Evolutionary conservation across 2,329 filamentous ascomycete genomes (phyloP), one percentile per base, ranked within the genome.

Genomic region (Ophiostoma ips): DNA sequence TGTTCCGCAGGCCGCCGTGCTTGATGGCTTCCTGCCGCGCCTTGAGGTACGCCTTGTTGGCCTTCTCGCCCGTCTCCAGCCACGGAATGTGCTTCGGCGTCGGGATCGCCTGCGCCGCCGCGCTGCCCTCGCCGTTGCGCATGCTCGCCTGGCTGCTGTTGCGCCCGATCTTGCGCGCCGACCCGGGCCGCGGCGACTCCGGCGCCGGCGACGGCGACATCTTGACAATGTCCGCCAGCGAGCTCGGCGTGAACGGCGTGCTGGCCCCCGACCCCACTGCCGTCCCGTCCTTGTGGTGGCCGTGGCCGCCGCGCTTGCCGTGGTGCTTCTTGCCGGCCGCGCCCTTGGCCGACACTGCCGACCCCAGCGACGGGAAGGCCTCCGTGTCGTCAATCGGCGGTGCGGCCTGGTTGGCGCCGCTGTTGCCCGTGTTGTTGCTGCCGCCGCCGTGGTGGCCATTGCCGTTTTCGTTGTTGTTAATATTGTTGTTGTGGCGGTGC

Each of bases 11-110:
- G 58, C 89, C 92, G 57, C 92, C 92, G 63, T 98, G 92, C 68
- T 94, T 94, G 64, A 98, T 95, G 52, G 92, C 92, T 67, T 96
- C 90, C 61, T 89, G 85, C 49, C 92, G 83, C 58, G 89, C 87
- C 68, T 95, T 95, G 58, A 98, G 77, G 64, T 98, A 98, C 21
- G 87, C 83, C 66, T 89, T 88, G 64, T 98, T 96, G 56, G 87
- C 87, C 55, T 79, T 80, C 49, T 90, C 82, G 19, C 92, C 92
- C 2, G 92, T 96, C 66, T 95, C 90, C 4, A 96, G 70, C 92
- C 92, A 98, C 1, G 92, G 92, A 44, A 98, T 87, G 58, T 95
- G 85, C 61, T 92, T 87, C 10, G 92, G 92, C 51, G 81, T 79
- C 16, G 86, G 77, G 50, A 98, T 96, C 2, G 87, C 82, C 63